These are phyloP conservation scores for Parathielavia appendiculata DNA, from an alignment of 495 filamentous ascomycete species.

Conservation along the genomic window DNA sequence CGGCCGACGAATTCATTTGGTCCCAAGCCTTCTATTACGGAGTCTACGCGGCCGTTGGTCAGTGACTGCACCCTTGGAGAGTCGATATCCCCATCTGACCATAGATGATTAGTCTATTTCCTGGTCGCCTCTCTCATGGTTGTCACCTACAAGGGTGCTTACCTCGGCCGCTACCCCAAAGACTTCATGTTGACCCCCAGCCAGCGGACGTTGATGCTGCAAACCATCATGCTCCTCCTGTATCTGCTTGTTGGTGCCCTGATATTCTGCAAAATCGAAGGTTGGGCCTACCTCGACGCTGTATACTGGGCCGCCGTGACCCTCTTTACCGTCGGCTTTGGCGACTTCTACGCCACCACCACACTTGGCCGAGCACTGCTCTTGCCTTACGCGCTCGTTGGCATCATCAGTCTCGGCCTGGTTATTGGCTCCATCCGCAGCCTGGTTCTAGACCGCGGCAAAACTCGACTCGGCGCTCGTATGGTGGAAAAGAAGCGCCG, in stretches of 20 bases:
- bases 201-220: constrained; percentile 82
- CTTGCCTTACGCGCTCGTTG: constrained; percentile 74
- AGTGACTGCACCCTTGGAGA: no score
- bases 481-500: constrained; percentile 65
- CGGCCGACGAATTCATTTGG: constrained; percentile 51
- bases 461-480: constrained; percentile 61
- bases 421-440: constrained; percentile 78
- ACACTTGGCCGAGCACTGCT: constrained; percentile 58
- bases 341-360: constrained; percentile 58
- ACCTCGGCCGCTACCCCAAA: constrained; percentile 56
- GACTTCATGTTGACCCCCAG: constrained; percentile 67
- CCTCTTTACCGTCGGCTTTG: constrained; percentile 77
- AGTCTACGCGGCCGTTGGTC: constrained; percentile 64
- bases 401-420: constrained; percentile 77
- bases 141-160: constrained; percentile 63
- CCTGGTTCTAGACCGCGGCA: constrained; percentile 72
- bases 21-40: constrained; percentile 79
- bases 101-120: no score
- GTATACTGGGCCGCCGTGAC: constrained; percentile 84
- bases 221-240: constrained; percentile 71
- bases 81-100: no score
- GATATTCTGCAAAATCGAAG: constrained; percentile 66
- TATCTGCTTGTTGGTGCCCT: constrained; percentile 72
- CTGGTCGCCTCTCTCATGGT: constrained; percentile 65
- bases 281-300: constrained; percentile 72